A percentile compares a stretch with the other conserved stretches of the same genome.
These are phyloP conservation scores for Pythium guiyangense DNA, from an alignment of 352 stramenopile species.

Conservation along the genomic window DNA sequence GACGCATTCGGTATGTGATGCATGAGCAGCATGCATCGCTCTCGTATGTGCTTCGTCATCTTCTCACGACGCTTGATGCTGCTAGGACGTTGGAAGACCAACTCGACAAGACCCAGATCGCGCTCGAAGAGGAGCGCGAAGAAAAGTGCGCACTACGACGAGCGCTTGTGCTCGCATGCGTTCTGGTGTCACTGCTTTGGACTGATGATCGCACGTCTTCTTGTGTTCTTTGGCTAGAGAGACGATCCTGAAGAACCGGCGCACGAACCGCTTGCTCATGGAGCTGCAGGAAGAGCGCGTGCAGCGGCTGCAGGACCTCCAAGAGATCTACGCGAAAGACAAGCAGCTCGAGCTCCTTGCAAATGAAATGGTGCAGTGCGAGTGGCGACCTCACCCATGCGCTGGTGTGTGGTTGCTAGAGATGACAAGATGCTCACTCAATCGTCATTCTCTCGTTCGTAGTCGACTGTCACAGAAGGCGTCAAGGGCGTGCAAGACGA, in stretches of 20 bases:
- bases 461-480: slow-evolving; percentile 42
- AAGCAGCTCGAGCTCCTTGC: slow-evolving; percentile 60
- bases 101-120: slow-evolving; percentile 51
- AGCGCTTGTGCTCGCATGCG: no score
- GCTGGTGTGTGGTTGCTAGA: neutral
- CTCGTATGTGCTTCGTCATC: neutral
- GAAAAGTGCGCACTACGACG: slow-evolving; percentile 43
- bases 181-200: neutral
- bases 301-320: slow-evolving; percentile 67
- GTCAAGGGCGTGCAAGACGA: slow-evolving; percentile 46
- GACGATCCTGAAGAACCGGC: slow-evolving; percentile 63
- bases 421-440: neutral
- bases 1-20: slow-evolving; percentile 39
- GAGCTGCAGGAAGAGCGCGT: slow-evolving; percentile 74
- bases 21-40: neutral
- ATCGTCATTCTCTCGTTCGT: neutral
- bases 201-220: neutral
- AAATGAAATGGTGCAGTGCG: slow-evolving; percentile 40
- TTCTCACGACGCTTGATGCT: no score
- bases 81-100: slow-evolving; percentile 54
- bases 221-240: slow-evolving; percentile 26
- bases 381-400: neutral
- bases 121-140: slow-evolving; percentile 60
- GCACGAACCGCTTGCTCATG: slow-evolving; percentile 62
- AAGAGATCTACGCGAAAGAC: slow-evolving; percentile 80